These are phyloP conservation scores for Pneumocystis canis DNA, from an alignment of 1,139 yeast genomes.

Conservation along the genomic window DNA sequence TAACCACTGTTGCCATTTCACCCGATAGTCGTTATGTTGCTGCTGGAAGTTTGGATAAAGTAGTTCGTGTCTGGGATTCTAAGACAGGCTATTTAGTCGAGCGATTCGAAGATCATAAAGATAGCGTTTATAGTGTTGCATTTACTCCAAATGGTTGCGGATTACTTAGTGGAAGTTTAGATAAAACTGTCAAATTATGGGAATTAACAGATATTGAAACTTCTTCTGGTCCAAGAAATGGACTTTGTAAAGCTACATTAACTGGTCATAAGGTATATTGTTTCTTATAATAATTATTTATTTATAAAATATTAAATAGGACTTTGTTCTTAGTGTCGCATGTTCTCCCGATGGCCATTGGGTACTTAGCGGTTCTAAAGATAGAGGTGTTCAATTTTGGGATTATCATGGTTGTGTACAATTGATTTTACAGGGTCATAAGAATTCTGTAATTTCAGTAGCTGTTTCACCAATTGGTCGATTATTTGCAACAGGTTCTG, in stretches of 20 bases:
- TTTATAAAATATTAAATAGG: conserved; percentile 27
- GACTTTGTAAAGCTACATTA: conserved; percentile 74
- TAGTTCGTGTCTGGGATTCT: conserved; percentile 96
- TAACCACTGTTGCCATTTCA: conserved; percentile 91
- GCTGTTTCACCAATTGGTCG: conserved; percentile 73
- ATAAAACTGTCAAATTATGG: conserved; percentile 94
- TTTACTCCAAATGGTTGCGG: conserved; percentile 84
- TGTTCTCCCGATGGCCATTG: conserved; percentile 88
- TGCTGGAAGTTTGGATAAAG: conserved; percentile 90
- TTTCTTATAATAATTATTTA: too few relatives aligned
- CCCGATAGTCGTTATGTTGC: conserved; percentile 92
- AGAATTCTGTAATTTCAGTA: conserved; percentile 88
- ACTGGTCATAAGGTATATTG: conserved; percentile 66
- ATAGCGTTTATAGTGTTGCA: conserved; percentile 91
- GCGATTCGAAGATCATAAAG: conserved; percentile 91
- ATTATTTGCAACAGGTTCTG: conserved; percentile 92
- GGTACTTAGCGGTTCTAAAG: conserved; percentile 88
- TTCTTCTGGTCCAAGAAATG: conserved; percentile 28
- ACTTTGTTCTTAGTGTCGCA: conserved; percentile 86
- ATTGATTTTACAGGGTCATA: conserved; percentile 91
- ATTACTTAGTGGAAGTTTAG: conserved; percentile 94
- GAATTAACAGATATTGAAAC: conserved; percentile 43
- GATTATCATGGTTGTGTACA: conserved; percentile 84
- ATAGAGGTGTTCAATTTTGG: conserved; percentile 96
- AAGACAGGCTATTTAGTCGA: conserved; percentile 78